These are phyloP conservation scores for Talaromyces sp. DNA, from an alignment of 2,329 filamentous ascomycete species.

Conservation along the genomic window DNA sequence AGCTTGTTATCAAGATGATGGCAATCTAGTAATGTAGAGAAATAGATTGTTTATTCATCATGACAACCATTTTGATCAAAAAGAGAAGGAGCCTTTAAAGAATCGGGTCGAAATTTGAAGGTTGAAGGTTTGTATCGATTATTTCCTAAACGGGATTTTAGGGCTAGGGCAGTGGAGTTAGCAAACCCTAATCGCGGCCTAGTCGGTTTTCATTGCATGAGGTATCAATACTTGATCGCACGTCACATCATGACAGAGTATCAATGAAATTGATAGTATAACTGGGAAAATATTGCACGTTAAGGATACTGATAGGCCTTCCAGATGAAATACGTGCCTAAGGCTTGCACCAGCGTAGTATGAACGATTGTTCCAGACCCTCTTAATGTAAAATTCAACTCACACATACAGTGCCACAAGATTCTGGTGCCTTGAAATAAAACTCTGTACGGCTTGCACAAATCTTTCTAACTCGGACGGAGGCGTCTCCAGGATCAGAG, in stretches of 20 bases:
- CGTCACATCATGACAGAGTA: neutral
- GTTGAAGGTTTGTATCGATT: neutral
- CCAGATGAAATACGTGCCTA: too few species aligned
- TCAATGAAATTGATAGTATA: neutral
- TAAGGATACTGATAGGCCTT: neutral
- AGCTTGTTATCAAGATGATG: neutral
- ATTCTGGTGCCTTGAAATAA: neutral
- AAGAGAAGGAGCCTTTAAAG: neutral
- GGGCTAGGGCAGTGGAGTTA: neutral
- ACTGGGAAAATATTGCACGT: neutral
- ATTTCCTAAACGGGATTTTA: neutral
- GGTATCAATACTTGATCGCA: neutral
- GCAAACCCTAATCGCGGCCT: neutral
- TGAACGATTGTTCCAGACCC: neutral
- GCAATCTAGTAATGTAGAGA: neutral
- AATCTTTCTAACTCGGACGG: neutral
- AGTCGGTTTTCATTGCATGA: neutral
- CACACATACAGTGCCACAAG: slow-evolving; percentile 17
- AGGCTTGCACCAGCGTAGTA: neutral
- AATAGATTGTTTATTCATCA: neutral
- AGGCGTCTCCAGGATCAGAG: neutral
- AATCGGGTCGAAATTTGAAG: neutral
- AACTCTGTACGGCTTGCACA: neutral
- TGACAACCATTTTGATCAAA: neutral
- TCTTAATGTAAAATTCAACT: neutral